Evolutionary conservation across 805 yeast species (phyloP).

Genomic region (Henningerozyma blattae): DNA sequence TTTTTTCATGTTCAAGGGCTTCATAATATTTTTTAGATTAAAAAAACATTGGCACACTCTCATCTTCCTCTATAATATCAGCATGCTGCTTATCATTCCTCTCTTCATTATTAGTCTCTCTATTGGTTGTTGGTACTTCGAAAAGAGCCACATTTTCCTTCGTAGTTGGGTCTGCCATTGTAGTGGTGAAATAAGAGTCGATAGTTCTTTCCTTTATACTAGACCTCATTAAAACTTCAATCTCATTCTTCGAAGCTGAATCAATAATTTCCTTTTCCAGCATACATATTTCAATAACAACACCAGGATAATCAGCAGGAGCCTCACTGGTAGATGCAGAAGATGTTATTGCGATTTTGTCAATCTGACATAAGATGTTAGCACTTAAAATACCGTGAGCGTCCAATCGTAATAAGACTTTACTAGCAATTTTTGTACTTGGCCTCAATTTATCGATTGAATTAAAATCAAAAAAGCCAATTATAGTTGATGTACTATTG

Average conservation of each 20-base stretch:
- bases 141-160: no score
- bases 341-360: conserved; percentile 16
- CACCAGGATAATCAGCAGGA: conserved; percentile 30
- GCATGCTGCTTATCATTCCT: no score
- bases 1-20: no score
- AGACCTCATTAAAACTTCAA: conserved; percentile 16
- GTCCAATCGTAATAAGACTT: conserved; percentile 46
- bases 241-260: conserved; percentile 13
- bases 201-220: conserved; percentile 3
- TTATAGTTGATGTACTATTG: conserved; percentile 21
- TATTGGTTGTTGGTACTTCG: no score
- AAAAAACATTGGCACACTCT: no score
- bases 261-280: conserved; percentile 24
- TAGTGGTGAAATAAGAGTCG: background rate
- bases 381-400: conserved; percentile 34
- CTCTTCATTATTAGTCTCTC: no score
- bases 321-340: conserved; percentile 6
- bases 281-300: conserved; percentile 29
- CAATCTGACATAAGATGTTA: conserved; percentile 31
- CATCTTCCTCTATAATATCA: no score
- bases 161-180: no score
- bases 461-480: conserved; percentile 39
- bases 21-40: no score
- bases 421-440: conserved; percentile 38
- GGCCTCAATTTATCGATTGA: conserved; percentile 36